Evolutionary conservation across 345 rosid species (phyloP), one percentile per base, ranked within the genome.

Genomic region (Anastatica hierochuntica): DNA sequence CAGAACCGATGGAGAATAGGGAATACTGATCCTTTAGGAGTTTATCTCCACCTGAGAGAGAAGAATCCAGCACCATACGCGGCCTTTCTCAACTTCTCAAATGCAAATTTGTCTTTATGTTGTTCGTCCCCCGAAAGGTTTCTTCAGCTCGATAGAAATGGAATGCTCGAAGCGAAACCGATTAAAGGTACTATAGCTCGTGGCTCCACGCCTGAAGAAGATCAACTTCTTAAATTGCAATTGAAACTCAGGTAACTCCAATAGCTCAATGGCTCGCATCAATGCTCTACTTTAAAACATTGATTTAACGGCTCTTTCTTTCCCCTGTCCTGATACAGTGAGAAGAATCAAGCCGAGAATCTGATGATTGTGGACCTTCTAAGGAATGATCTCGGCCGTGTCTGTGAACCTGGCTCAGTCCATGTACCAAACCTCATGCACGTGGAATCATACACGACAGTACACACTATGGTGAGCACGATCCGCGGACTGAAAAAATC

Each of bases 301-400:
- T 18, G 38, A 27, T 8, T n/a, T 34, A 17, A 18, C 38, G 47
- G 6, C 3, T 3, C 3, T 55, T 43, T 19, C 38, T 43, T 24
- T 41, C 56, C 11, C 12, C 1, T 51, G 39, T 8, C 42, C 26
- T 52, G 54, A 39, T 7, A 48, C 88, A 92, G 98, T 62, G 96
- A 88, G 75, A 92, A 92, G 81, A 94, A 88, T 64, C 96, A 88
- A 70, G 90, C 98, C 1, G 98, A 92, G 71, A 92, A 92, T 72
- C 76, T 88, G 58, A 92, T 92, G 98, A 92, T 92, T 26, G 95
- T 92, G 0, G 98, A 92, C 69, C 98, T 92, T 45, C 74, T 88
- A 40, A 81, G 96, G 71, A 92, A 92, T 43, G 98, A 83, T 69
- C 94, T 88, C 12, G 98, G 96, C 10, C 85, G 90, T 38, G 96